Base-by-base conservation (phyloP, 345 rosid species). In the Kernera saxatilis region DNA sequence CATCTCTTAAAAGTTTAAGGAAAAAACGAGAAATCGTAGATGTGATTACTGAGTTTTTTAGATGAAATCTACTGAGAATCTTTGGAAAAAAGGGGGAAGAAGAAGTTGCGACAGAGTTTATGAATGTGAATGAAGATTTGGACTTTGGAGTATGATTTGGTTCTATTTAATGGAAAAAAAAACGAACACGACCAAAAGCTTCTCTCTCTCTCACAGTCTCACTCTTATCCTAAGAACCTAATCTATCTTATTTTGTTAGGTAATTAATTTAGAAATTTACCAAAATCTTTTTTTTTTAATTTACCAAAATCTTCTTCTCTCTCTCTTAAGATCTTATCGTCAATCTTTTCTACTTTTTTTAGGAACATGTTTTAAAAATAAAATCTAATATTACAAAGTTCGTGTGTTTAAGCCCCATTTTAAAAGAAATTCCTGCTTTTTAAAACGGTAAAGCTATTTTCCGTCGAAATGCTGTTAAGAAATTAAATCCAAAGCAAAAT, bases 111-210 rank as follows among this genome's bases (percentile, higher is more conserved):
- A 36, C 32, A 30, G 52, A 44, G 29, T 19, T 67, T 14, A n/a
- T n/a, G n/a, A n/a, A n/a, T n/a, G n/a, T n/a, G 43, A 29, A 41
- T 52, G 64, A 63, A 43, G 37, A 11, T 35, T 57, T n/a, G n/a
- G n/a, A n/a, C n/a, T n/a, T 48, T 32, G 49, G 56, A 72, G 30
- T 32, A 63, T 43, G 23, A 44, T 35, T 26, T 72, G 64, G 30
- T 64, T 44, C 70, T 54, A 64, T 72, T 64, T 72, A 64, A 43
- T 64, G 48, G 46, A 71, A 72, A 2, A 3, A 33, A 25, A 30
- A 61, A 30, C 36, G 51, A 63, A 63, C 56, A 53, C 63, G 49
- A 44, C 70, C 64, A 72, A 63, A 54, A 64, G 1, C 12, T 41
- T 41, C 30, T 35, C 61, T 71, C 62, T 61, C 74, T 40, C 0